Percentiles rank a stretch among this genome's conserved stretches.
These are phyloP conservation scores for Cyberlindnera americana DNA, from an alignment of 805 yeast genomes.

Conservation along the genomic window DNA sequence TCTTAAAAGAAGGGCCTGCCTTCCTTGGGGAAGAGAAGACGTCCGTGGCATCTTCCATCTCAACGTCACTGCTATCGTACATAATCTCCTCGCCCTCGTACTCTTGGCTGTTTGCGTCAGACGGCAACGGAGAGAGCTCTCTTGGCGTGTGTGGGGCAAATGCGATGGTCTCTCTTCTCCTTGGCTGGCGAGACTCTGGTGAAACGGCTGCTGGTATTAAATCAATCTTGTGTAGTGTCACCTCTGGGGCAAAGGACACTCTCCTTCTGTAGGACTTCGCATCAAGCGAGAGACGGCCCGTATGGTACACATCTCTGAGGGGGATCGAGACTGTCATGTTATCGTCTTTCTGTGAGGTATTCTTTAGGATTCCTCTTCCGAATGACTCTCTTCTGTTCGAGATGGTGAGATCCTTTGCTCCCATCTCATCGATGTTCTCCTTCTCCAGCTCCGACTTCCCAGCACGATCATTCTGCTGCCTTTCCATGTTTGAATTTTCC, in stretches of 20 bases:
- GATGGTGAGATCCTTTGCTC: neutral
- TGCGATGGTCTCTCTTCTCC: slow-evolving; percentile 29
- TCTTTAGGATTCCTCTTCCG: slow-evolving; percentile 25
- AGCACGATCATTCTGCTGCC: neutral
- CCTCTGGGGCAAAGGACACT: slow-evolving; percentile 31
- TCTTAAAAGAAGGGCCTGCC: slow-evolving; percentile 13
- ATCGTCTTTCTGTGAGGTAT: slow-evolving; percentile 10
- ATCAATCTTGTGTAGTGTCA: slow-evolving; percentile 28
- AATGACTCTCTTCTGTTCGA: slow-evolving; percentile 25
- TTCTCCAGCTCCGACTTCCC: neutral
- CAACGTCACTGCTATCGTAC: slow-evolving; percentile 28
- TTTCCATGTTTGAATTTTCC: slow-evolving; percentile 3
- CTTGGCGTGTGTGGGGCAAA: slow-evolving; percentile 18
- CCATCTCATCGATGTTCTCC: neutral
- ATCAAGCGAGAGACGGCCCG: slow-evolving; percentile 8
- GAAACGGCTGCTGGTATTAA: slow-evolving; percentile 15
- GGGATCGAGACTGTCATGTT: slow-evolving; percentile 19
- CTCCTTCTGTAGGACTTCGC: slow-evolving; percentile 23
- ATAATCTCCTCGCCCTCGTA: slow-evolving; percentile 19
- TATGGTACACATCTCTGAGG: slow-evolving; percentile 18
- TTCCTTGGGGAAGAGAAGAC: slow-evolving; percentile 23
- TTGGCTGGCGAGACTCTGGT: slow-evolving; percentile 20
- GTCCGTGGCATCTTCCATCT: slow-evolving; percentile 26
- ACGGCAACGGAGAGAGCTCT: slow-evolving; percentile 8
- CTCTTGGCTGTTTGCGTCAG: slow-evolving; percentile 5